A percentile compares a stretch with the other conserved stretches of the same genome.
These are phyloP conservation scores for Thalassiosira livingstoniorum DNA, from an alignment of 352 stramenopile genomes.

Conservation along the genomic window DNA sequence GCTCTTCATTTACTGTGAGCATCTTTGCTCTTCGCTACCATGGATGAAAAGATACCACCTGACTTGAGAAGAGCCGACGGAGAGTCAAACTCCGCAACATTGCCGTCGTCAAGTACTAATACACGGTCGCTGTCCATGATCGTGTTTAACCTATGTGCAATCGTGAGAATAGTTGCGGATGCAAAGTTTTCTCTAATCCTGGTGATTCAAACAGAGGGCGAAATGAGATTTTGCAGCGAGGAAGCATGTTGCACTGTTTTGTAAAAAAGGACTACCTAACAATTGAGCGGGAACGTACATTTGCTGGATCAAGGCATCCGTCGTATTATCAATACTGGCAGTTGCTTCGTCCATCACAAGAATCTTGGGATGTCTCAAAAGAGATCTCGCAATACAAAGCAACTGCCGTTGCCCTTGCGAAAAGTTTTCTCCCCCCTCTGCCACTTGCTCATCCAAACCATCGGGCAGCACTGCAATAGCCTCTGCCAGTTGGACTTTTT, in stretches of 20 bases:
- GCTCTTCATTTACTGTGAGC: slow-evolving; percentile 35
- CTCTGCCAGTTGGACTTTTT: slow-evolving; percentile 89
- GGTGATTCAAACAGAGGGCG: background rate
- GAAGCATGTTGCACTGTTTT: background rate
- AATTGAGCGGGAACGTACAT: slow-evolving; percentile 53
- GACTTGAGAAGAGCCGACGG: slow-evolving; percentile 88
- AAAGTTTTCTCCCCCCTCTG: slow-evolving; percentile 93
- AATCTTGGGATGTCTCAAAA: slow-evolving; percentile 92
- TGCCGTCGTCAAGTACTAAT: slow-evolving; percentile 93
- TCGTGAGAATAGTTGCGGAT: slow-evolving; percentile 94
- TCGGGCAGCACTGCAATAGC: slow-evolving; percentile 74
- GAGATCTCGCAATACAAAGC: slow-evolving; percentile 93
- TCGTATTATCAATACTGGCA: slow-evolving; percentile 84
- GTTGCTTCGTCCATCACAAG: slow-evolving; percentile 99
- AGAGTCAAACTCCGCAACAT: slow-evolving; percentile 93
- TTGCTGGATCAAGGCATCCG: slow-evolving; percentile 83
- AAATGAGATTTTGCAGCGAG: background rate
- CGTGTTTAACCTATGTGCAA: slow-evolving; percentile 97
- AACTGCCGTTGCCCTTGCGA: slow-evolving; percentile 95
- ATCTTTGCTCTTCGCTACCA: slow-evolving; percentile 78
- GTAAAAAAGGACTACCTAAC: background rate
- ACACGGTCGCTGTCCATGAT: slow-evolving; percentile 96
- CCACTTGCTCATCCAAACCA: slow-evolving; percentile 89
- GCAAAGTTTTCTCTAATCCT: slow-evolving; percentile 92
- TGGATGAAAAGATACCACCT: slow-evolving; percentile 86